Percentiles rank a stretch among this genome's conserved stretches.
phyloP scores from a whole-genome alignment of 768 basidiomycete genomes.

The Macrolepiota fuliginosa region DNA sequence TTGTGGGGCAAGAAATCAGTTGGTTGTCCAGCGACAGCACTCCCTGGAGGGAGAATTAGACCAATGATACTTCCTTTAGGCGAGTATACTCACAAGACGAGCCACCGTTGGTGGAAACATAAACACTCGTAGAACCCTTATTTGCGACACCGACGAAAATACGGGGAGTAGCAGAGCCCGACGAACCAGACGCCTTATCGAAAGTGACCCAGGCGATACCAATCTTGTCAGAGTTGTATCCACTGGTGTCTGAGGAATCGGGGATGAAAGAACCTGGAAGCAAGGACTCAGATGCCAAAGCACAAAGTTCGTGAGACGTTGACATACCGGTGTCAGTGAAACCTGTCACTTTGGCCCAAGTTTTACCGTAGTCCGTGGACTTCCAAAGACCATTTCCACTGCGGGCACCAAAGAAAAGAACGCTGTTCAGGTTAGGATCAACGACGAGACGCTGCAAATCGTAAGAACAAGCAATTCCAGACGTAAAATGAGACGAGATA shows the following conservation, averaged over 20 bases:
- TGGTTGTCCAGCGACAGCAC: constrained; percentile 55
- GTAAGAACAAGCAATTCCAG: neutral
- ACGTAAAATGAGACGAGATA: constrained; percentile 16
- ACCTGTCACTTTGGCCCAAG: constrained; percentile 57
- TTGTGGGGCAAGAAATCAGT: constrained; percentile 62
- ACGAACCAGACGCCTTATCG: constrained; percentile 53
- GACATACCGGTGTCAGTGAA: constrained; percentile 56
- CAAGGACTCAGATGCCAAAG: neutral
- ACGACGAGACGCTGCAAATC: constrained; percentile 49
- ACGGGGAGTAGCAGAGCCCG: constrained; percentile 52
- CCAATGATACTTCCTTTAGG: neutral
- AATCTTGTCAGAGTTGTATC: constrained; percentile 40
- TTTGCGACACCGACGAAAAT: constrained; percentile 71
- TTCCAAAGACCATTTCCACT: constrained; percentile 68
- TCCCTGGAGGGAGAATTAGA: constrained; percentile 34
- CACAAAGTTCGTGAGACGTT: neutral
- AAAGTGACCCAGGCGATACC: constrained; percentile 66
- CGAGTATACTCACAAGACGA: constrained; percentile 44
- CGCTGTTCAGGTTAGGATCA: constrained; percentile 60
- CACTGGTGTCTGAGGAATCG: constrained; percentile 48
- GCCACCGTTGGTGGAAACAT: constrained; percentile 54
- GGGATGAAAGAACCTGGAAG: constrained; percentile 48
- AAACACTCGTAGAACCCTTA: constrained; percentile 51
- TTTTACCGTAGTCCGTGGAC: constrained; percentile 54
- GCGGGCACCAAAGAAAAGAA: constrained; percentile 63